phyloP scores from a whole-genome alignment of 2,329 filamentous ascomycete genomes.

The Magnaporthiopsis incrustans region DNA sequence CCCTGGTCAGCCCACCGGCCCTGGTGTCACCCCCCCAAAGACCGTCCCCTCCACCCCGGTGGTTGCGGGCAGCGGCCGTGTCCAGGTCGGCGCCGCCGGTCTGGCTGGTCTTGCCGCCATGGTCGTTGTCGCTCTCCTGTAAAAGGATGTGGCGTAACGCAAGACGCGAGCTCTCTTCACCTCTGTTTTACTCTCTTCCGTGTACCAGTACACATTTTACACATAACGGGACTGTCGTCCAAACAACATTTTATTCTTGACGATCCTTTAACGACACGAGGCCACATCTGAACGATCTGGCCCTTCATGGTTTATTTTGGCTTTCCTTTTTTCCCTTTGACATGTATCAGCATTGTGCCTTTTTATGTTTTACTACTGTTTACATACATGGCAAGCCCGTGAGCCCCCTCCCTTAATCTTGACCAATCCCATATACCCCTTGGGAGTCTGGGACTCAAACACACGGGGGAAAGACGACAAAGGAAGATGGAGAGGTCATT shows the following conservation, averaged over 20 bases:
- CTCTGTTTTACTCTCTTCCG: background rate
- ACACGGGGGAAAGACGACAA: constrained; percentile 1
- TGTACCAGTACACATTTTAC: background rate
- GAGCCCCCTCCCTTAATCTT: constrained; percentile 3
- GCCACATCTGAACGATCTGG: constrained; percentile 1
- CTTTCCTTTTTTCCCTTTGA: background rate
- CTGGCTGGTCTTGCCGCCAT: constrained; percentile 36
- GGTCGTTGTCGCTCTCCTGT: constrained; percentile 37
- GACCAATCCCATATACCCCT: background rate
- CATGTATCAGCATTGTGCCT: background rate
- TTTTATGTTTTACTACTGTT: background rate
- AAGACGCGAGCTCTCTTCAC: background rate
- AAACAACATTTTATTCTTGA: constrained; percentile 12
- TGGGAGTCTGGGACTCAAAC: constrained; percentile 1
- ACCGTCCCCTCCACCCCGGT: constrained; percentile 24
- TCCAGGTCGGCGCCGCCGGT: constrained; percentile 30
- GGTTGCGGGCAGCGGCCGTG: constrained; percentile 24
- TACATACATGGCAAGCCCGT: constrained; percentile 6
- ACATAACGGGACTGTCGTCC: background rate
- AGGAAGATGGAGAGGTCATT: background rate
- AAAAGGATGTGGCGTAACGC: constrained; percentile 19
- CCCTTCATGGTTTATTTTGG: background rate
- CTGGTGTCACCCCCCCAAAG: constrained; percentile 15
- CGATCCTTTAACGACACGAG: constrained; percentile 10
- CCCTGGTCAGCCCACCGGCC: constrained; percentile 18